These are phyloP conservation scores for Saksenaea oblongispora DNA, from an alignment of 371 early-diverging fungal genomes.

Conservation along the genomic window DNA sequence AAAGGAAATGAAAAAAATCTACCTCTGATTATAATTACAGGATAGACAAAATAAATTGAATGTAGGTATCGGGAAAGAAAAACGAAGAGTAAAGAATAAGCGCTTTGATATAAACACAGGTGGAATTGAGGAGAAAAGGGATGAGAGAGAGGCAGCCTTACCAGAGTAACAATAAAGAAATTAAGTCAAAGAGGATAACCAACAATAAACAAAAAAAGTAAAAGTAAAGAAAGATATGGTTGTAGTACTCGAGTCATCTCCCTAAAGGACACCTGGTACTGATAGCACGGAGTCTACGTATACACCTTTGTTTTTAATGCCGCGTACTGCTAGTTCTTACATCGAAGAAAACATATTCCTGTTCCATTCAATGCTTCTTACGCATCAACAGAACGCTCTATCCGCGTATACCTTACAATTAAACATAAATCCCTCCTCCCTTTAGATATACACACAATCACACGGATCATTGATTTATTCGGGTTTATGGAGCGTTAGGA, in stretches of 20 bases:
- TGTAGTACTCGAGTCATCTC: slow-evolving; percentile 1
- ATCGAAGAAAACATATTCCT: background rate
- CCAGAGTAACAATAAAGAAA: background rate
- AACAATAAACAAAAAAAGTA: background rate
- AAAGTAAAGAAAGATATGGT: background rate
- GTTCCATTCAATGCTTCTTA: too few relatives aligned
- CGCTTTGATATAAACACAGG: background rate
- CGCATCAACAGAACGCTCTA: too few relatives aligned
- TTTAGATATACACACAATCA: background rate
- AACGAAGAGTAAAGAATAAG: background rate
- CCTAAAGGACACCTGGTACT: background rate
- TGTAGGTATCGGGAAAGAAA: background rate
- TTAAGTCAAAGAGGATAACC: background rate
- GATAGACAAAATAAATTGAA: background rate
- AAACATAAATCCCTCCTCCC: background rate
- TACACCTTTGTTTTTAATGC: background rate
- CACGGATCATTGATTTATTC: background rate
- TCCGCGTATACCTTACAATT: too few relatives aligned
- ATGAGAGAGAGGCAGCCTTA: background rate
- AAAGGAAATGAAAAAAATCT: too few relatives aligned
- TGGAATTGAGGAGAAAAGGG: background rate
- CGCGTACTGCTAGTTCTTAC: background rate
- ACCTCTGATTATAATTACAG: slow-evolving; percentile 1
- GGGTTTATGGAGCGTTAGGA: background rate
- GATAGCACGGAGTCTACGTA: background rate